These are phyloP conservation scores for Phialocephala sp. DNA, from an alignment of 2,329 filamentous ascomycete species.

Conservation along the genomic window DNA sequence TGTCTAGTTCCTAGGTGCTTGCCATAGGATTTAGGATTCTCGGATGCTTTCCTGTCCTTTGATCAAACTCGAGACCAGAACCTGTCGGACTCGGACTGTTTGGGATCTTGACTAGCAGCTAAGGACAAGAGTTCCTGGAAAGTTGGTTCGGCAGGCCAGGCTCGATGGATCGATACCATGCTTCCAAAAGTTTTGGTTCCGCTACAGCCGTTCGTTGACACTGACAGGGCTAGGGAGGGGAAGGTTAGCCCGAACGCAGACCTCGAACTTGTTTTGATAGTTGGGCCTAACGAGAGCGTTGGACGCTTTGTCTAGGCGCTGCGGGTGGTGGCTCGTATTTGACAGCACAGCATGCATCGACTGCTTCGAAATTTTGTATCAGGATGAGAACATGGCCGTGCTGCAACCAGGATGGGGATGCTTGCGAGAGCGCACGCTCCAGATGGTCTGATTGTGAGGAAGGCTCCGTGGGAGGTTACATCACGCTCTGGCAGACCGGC, in stretches of 20 bases:
- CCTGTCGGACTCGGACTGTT: not conserved
- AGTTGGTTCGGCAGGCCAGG: not conserved
- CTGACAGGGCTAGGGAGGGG: too few relatives aligned
- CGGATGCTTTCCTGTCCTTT: not conserved
- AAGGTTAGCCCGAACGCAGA: not conserved
- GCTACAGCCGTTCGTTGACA: constrained; percentile 9
- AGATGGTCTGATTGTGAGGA: not conserved
- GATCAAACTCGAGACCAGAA: not conserved
- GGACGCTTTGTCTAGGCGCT: not conserved
- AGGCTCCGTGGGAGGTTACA: constrained; percentile 2
- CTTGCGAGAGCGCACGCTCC: not conserved
- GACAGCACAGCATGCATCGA: constrained; percentile 21
- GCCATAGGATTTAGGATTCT: constrained; percentile 1
- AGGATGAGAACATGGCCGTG: constrained; percentile 7
- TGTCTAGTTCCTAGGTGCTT: not conserved
- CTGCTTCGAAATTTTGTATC: constrained; percentile 5
- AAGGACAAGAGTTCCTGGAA: not conserved
- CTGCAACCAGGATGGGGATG: not conserved
- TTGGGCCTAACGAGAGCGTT: not conserved
- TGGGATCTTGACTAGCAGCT: not conserved
- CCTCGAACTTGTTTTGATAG: constrained; percentile 6
- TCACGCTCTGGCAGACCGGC: not conserved
- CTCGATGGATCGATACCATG: not conserved
- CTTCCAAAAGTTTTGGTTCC: not conserved
- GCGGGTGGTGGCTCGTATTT: constrained; percentile 15